Evolutionary conservation across 2,329 filamentous ascomycete genomes (phyloP).

Genomic region (Ustilaginoidea virens): DNA sequence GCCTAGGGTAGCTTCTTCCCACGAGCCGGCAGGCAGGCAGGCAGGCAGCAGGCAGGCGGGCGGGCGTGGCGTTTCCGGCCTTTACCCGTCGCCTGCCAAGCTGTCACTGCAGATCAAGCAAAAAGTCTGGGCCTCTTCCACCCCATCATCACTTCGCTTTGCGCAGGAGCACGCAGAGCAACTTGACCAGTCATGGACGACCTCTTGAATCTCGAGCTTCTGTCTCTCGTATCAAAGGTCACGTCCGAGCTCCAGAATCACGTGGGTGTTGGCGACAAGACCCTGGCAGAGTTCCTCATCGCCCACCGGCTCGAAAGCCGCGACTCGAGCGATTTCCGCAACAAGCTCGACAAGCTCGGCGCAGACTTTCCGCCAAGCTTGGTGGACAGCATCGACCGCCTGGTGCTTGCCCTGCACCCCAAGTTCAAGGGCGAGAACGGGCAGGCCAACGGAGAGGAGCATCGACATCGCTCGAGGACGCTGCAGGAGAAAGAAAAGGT

Average conservation of each 20-base stretch:
- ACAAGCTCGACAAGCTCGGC: constrained; percentile 57
- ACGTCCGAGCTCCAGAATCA: constrained; percentile 92
- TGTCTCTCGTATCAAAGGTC: constrained; percentile 90
- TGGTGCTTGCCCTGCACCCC: constrained; percentile 82
- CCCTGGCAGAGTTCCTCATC: constrained; percentile 91
- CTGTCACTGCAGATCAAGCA: neutral
- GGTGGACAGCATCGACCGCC: constrained; percentile 78
- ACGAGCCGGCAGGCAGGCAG: too few species aligned
- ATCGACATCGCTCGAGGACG: constrained; percentile 24
- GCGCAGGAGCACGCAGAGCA: constrained; percentile 8
- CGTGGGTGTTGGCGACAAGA: constrained; percentile 82
- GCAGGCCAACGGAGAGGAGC: constrained; percentile 23
- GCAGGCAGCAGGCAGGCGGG: too few species aligned
- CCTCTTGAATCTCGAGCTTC: constrained; percentile 74
- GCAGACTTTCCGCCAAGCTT: constrained; percentile 75
- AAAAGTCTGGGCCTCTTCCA: neutral
- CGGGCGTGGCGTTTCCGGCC: neutral
- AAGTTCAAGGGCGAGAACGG: constrained; percentile 52
- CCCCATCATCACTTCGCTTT: neutral
- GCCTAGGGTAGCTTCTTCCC: too few species aligned
- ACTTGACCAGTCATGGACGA: constrained; percentile 73
- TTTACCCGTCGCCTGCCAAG: constrained; percentile 1
- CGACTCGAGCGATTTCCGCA: constrained; percentile 58
- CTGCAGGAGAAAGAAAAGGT: constrained; percentile 64
- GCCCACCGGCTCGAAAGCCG: constrained; percentile 68